Base-by-base conservation (phyloP, 2,329 filamentous ascomycete genomes). In the Orbilia quercus region DNA sequence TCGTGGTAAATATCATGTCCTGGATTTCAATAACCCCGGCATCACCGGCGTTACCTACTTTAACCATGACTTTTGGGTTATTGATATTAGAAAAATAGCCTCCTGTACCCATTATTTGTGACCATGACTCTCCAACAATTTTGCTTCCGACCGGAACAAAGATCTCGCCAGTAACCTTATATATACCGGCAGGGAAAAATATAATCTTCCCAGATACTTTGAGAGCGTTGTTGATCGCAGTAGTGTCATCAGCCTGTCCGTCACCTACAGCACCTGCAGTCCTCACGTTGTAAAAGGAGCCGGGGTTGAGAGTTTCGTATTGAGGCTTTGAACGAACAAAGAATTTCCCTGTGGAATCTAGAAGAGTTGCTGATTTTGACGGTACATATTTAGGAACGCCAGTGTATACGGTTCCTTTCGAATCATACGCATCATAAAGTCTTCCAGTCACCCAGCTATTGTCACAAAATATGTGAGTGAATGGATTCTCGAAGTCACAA, bases 291-390 rank as follows among this genome's bases (percentile, higher is more conserved):
- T 87, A 81, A 1, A 91, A 82, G 38, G 83, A 82, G 70, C 83
- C 85, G 14, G 84, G 85, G 1, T 88, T 81, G 1, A 91, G 81
- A 38, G 0, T 82, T 79, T 90, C 87, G 79, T 98, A 99, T 80
- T 96, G 91, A 7, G 95, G 95, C 85, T 94, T 96, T 80, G 88
- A 89, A 76, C 90, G 90, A 75, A 91, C 90, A 79, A 92, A 92
- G 11, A 54, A 64, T 6, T 36, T 54, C 2, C 47, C 47, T 1
- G 48, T 28, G 14, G 47, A 54, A n/a, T 54, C 59, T 12, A 64
- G 48, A 18, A 64, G 59, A 45, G 22, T 34, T 14, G 23, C 47
- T 83, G 34, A 47, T 28, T 64, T 64, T 25, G 58, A 44, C 84
- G 78, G 44, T 81, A 80, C 75, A 87, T 84, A 50, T 87, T 84